Evolutionary conservation across 371 early-diverging fungal species (phyloP), one percentile per base, ranked within the genome.

Genomic region (Nematocida ausubeli): DNA sequence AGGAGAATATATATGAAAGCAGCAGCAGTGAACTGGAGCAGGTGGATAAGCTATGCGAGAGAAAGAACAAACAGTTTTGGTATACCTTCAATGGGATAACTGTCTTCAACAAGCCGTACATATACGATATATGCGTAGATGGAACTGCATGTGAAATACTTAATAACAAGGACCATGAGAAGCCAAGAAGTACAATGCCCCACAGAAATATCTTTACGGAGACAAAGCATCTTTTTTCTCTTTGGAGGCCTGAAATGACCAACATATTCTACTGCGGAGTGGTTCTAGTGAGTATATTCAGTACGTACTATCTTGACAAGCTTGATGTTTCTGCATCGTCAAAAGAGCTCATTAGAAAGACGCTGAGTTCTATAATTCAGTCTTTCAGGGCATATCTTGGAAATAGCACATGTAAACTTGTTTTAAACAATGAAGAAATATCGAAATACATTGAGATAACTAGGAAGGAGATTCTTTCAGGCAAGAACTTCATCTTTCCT

Each of bases 221-320:
- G 6, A 60, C 60, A 19, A 32, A 39, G 28, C 12, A 60, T 16
- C 7, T 60, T 24, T 39, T 60, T 24, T 35, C 60, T n/a, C 7
- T 39, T 12, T 35, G 30, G 47, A 24, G 16, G 1, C 40, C 40
- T 6, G 32, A 64, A 2, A 30, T 64, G 16, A 40, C n/a, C 22
- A 28, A 28, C n/a, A 2, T 47, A 16, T 44, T 64, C 16, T 64
- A 64, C 30, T 64, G n/a, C 9, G 9, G 37, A 6, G 44, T 40
- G 6, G 49, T 64, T 19, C 7, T 64, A 24, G 5, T 64, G 6
- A 64, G 65, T 30, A 28, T 64, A 12, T 16, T 47, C 26, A 64
- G 65, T 44, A 64, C 65, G 28, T 64, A 64, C 44, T 34, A 47
- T 12, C 49, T 64, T 0, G 65, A 64, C 14, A n/a, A 32, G 32